These are phyloP conservation scores for Dioszegia crocea DNA, from an alignment of 768 basidiomycete genomes.

Conservation along the genomic window DNA sequence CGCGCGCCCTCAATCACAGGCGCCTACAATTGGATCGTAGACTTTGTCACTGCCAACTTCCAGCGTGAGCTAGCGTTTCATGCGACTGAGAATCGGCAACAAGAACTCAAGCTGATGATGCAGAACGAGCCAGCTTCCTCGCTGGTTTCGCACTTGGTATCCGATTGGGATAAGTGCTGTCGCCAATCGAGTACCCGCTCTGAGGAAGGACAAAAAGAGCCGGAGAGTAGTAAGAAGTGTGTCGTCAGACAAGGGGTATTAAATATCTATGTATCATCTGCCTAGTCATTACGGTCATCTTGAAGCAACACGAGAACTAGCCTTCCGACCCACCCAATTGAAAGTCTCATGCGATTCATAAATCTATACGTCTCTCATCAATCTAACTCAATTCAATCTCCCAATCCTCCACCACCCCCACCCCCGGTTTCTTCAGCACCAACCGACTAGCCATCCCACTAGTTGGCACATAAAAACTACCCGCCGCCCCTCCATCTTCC, in stretches of 20 bases:
- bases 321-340: too few species aligned
- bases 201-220: too few species aligned
- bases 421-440: constrained; percentile 56
- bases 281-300: too few species aligned
- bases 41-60: constrained; percentile 89
- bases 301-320: too few species aligned
- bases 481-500: constrained; percentile 58
- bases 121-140: constrained; percentile 71
- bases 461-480: constrained; percentile 53
- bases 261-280: too few species aligned
- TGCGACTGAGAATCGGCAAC: neutral
- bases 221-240: too few species aligned
- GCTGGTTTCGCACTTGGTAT: constrained; percentile 78
- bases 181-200: too few species aligned
- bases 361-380: too few species aligned
- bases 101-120: neutral
- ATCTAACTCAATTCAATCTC: constrained; percentile 46
- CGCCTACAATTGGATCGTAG: constrained; percentile 58
- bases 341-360: too few species aligned
- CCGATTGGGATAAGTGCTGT: constrained; percentile 71
- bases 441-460: constrained; percentile 67
- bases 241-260: too few species aligned
- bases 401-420: constrained; percentile 50
- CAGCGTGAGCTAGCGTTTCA: constrained; percentile 64
- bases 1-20: constrained; percentile 60